Conservation (phyloP, 768 basidiomycete genomes). For the Suillus placidus region DNA sequence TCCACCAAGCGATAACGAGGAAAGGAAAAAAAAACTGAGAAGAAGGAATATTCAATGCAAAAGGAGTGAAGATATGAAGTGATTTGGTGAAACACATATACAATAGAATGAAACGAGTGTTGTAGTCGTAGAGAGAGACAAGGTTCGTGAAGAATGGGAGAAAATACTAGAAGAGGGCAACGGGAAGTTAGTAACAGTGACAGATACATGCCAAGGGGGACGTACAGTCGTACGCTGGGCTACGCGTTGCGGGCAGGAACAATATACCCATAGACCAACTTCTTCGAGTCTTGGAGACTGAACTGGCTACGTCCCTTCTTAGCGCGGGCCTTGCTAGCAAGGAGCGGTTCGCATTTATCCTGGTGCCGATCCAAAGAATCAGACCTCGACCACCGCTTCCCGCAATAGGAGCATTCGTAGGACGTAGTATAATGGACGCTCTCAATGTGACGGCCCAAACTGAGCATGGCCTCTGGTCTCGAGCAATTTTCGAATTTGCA, state of each 20-base stretch:
- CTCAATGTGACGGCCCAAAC: neutral
- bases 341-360: neutral
- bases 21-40: neutral
- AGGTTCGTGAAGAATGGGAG: too few relatives aligned
- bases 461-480: too few relatives aligned
- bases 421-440: neutral
- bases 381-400: neutral
- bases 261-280: neutral
- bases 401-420: neutral
- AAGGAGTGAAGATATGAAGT: neutral
- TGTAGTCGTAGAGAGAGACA: neutral
- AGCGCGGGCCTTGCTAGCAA: neutral
- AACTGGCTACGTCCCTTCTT: neutral
- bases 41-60: neutral
- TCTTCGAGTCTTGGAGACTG: neutral
- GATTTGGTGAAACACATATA: neutral
- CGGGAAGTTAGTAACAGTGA: neutral
- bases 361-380: neutral
- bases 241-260: neutral
- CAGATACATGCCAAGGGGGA: neutral
- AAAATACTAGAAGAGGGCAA: neutral
- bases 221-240: neutral
- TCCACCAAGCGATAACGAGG: neutral
- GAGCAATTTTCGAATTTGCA: neutral
- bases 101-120: neutral